phyloP scores from a whole-genome alignment of 2,329 filamentous ascomycete genomes.

The Cladosporium sp. region DNA sequence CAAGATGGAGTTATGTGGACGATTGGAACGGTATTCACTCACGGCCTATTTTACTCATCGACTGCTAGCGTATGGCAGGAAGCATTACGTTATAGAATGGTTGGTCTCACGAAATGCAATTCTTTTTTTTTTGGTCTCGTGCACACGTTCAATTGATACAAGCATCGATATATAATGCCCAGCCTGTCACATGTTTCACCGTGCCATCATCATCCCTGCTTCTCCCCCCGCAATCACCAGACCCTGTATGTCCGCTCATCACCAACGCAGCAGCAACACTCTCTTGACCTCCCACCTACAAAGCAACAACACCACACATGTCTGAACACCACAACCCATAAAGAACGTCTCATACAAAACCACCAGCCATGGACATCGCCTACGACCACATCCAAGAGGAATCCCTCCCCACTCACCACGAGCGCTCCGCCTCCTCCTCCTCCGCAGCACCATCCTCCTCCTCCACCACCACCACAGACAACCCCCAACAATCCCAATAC shows the following conservation, averaged over 20 bases:
- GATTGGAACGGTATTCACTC: background rate
- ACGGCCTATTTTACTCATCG: constrained; percentile 7
- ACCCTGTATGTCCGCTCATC: background rate
- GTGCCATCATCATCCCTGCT: background rate
- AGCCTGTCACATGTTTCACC: background rate
- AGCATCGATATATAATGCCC: background rate
- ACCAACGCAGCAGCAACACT: background rate
- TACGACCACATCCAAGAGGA: constrained; percentile 97
- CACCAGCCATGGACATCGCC: constrained; percentile 78
- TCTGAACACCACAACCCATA: background rate
- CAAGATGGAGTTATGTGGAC: constrained; percentile 1
- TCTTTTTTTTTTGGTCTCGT: background rate
- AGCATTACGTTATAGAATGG: background rate
- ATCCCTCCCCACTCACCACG: constrained; percentile 57
- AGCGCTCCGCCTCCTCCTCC: constrained; percentile 53
- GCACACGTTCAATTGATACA: background rate
- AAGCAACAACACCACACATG: background rate
- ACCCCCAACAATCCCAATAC: constrained; percentile 26
- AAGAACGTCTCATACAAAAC: background rate
- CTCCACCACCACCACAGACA: constrained; percentile 11
- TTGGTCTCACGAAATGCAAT: background rate
- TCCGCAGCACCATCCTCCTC: constrained; percentile 32
- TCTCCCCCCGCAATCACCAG: background rate
- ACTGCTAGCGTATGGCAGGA: constrained; percentile 1
- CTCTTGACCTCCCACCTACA: background rate